A percentile compares a stretch with the other conserved stretches of the same genome.
These are phyloP conservation scores for Gymnopilus junonius DNA, from an alignment of 768 basidiomycete genomes.

Conservation along the genomic window DNA sequence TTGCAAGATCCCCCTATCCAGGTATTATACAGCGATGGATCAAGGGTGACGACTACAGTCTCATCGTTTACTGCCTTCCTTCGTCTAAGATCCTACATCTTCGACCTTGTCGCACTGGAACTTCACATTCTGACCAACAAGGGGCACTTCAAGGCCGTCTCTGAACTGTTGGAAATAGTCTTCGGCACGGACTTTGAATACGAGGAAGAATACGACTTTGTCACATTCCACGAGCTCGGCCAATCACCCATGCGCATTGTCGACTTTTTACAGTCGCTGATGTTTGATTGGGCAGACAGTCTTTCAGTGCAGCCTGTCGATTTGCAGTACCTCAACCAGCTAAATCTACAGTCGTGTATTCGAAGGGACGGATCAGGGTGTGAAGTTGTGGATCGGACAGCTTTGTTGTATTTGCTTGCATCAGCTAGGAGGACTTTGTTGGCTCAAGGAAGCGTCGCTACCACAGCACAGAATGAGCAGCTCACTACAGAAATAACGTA, in stretches of 20 bases:
- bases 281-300: slow-evolving; percentile 88
- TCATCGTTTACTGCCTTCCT: slow-evolving; percentile 76
- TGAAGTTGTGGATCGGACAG: slow-evolving; percentile 78
- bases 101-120: slow-evolving; percentile 87
- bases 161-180: slow-evolving; percentile 78
- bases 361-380: slow-evolving; percentile 74
- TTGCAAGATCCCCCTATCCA: slow-evolving; percentile 56
- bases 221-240: slow-evolving; percentile 71
- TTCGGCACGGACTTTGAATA: slow-evolving; percentile 69
- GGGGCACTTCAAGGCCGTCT: slow-evolving; percentile 72
- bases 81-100: slow-evolving; percentile 79
- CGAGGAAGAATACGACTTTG: slow-evolving; percentile 54
- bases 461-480: slow-evolving; percentile 64
- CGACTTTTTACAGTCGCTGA: slow-evolving; percentile 85
- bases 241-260: slow-evolving; percentile 87
- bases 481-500: slow-evolving; percentile 73
- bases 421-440: slow-evolving; percentile 65
- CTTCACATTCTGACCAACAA: slow-evolving; percentile 84
- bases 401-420: slow-evolving; percentile 72
- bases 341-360: slow-evolving; percentile 74
- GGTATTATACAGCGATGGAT: slow-evolving; percentile 73
- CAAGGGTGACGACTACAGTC: slow-evolving; percentile 69
- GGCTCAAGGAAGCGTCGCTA: slow-evolving; percentile 67
- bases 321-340: slow-evolving; percentile 63
- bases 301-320: slow-evolving; percentile 60